phyloP scores from a whole-genome alignment of 208 protist species.

The Trypanosoma theileri region DNA sequence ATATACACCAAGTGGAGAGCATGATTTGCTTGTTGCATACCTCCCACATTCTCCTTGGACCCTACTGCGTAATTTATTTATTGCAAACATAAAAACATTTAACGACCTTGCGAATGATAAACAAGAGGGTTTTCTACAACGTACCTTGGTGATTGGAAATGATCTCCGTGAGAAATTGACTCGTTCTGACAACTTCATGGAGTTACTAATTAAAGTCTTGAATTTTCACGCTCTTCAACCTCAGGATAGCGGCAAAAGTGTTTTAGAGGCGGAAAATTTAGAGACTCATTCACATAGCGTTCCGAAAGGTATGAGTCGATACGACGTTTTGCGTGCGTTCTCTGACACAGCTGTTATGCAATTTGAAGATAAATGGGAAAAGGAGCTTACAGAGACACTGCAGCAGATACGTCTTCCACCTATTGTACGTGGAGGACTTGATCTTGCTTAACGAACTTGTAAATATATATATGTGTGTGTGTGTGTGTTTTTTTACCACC shows the following conservation, averaged over 20 bases:
- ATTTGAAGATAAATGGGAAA: slow-evolving; percentile 15
- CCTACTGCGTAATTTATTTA: slow-evolving; percentile 59
- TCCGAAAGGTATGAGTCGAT: slow-evolving; percentile 20
- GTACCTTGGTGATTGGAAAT: slow-evolving; percentile 49
- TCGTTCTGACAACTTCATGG: slow-evolving; percentile 10
- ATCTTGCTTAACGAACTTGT: slow-evolving; percentile 16
- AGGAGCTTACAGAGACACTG: slow-evolving; percentile 4
- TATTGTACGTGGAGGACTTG: slow-evolving; percentile 9
- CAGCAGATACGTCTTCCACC: slow-evolving; percentile 15
- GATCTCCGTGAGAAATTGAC: slow-evolving; percentile 30
- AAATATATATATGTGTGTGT: not conserved
- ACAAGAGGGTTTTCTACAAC: slow-evolving; percentile 20
- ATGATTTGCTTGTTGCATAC: slow-evolving; percentile 48
- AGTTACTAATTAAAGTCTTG: slow-evolving; percentile 20
- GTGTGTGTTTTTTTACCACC: not conserved
- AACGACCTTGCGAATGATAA: not conserved
- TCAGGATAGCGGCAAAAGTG: slow-evolving; percentile 4
- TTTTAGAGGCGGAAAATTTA: slow-evolving; percentile 1
- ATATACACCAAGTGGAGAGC: slow-evolving; percentile 26
- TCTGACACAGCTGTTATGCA: slow-evolving; percentile 36
- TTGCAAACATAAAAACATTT: slow-evolving; percentile 34
- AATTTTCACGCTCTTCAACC: slow-evolving; percentile 10
- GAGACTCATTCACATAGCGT: not conserved
- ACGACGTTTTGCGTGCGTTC: slow-evolving; percentile 31
- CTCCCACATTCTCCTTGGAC: slow-evolving; percentile 68